Evolutionary conservation across 768 basidiomycete genomes (phyloP), one percentile per base, ranked within the genome.

Genomic region (Phylloporus sp.): DNA sequence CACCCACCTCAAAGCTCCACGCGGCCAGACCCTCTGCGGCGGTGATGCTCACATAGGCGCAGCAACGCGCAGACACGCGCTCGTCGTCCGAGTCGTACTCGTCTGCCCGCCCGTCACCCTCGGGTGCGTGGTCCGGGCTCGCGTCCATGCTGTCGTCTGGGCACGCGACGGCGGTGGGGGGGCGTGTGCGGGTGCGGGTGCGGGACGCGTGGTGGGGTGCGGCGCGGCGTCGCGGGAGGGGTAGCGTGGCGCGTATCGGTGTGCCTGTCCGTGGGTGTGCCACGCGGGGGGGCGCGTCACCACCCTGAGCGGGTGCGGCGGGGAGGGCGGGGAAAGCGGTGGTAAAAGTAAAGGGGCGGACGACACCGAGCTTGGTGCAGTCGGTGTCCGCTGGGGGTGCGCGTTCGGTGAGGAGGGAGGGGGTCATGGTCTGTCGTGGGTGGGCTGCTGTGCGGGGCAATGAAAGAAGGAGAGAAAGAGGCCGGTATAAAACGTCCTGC

Each of bases 1-100:
- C 35, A 36, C 54, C n/a, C n/a, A 63, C 66, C 57, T 67, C 66
- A 52, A 67, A 67, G 51, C 68, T 70, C 61, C 61, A 63, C 0
- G 47, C 53, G 0, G 46, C 16, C 0, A 68, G 61, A 8, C 68
- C 66, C 12, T 44, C 45, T 3, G 52, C 39, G 22, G 68, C 68
- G 2, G 57, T 61, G 53, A 67, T 67, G 16, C 66, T 69, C 63
- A 63, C 53, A 27, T 61, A 66, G 45, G 54, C 42, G 44, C 34
- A 58, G 20, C n/a, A 50, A 39, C 54, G 45, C 38, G 41, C 1
- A 0, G 3, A 18, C 13, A 10, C 42, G 2, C 20, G 6, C 12
- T 28, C 52, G 3, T 22, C 54, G 12, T 39, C 49, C 2, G 40
- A 48, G 31, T 12, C 43, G 8, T 40, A 23, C 23, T 47, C 24